These are phyloP conservation scores for Schoenoplectus tabernaemontani DNA, from an alignment of 202 grass and related monocot genomes.

Conservation along the genomic window DNA sequence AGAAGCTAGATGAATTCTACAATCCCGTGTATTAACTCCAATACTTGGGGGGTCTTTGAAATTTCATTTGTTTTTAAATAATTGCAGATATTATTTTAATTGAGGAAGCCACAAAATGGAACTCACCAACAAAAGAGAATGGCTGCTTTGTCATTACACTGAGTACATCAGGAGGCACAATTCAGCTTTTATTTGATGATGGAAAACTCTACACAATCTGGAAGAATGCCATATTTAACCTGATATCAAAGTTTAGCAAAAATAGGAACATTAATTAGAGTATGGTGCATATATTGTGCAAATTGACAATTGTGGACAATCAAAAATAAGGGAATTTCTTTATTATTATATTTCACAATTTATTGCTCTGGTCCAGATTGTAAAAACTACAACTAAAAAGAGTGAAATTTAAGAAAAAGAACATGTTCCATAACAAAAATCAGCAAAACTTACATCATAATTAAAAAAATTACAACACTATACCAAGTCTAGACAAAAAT, in stretches of 20 bases:
- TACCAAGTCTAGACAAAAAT: slow-evolving; percentile 40
- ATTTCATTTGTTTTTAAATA: not conserved
- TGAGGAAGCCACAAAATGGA: slow-evolving; percentile 23
- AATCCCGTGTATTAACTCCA: not conserved
- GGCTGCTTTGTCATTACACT: slow-evolving; percentile 31
- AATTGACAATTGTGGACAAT: not conserved
- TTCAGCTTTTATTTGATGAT: slow-evolving; percentile 53
- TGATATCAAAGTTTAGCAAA: slow-evolving; percentile 21
- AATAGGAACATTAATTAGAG: not conserved
- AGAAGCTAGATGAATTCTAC: too few relatives aligned
- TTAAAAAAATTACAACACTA: not conserved
- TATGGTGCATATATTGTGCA: not conserved
- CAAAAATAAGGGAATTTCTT: not conserved
- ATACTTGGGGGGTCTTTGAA: not conserved
- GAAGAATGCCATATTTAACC: slow-evolving; percentile 43
- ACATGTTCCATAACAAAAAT: not conserved
- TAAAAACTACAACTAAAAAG: not conserved
- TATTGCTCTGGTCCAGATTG: not conserved
- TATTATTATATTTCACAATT: not conserved
- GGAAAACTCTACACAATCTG: slow-evolving; percentile 37
- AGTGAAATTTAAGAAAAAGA: not conserved
- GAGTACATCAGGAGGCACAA: slow-evolving; percentile 32
- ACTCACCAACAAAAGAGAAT: slow-evolving; percentile 27
- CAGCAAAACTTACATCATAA: not conserved
- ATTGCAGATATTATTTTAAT: slow-evolving; percentile 42